Evolutionary conservation across 2,329 filamentous ascomycete species (phyloP), one percentile per base, ranked within the genome.

Genomic region (Colletotrichum sp.): DNA sequence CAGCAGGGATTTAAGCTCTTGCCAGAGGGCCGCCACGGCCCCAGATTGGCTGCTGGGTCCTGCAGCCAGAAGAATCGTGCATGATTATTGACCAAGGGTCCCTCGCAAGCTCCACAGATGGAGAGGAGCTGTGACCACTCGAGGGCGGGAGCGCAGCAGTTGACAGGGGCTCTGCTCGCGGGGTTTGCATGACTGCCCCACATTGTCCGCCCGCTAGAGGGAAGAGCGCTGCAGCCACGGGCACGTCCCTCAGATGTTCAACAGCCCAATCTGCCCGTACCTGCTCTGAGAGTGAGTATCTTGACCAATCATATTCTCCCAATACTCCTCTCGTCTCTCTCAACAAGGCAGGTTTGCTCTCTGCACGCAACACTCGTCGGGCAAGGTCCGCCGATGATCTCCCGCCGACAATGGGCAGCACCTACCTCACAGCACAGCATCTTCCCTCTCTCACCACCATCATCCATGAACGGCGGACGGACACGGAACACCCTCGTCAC

Each of bases 41-140:
- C 80, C 78, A 82, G 84, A 86, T 86, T 86, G 84, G 84, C 80
- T 82, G 77, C 73, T 77, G 62, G 70, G 75, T 64, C 67, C 57
- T 73, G 68, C 34, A 62, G 43, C 24, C 68, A 43, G 61, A 15
- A 66, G 79, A 78, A 81, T 82, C 77, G 78, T 77, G 78, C 81
- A 81, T 76, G 77, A 78, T 76, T 69, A 75, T 78, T 78, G 74
- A 71, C 77, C 78, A 74, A 76, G 77, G 65, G 72, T 59, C 75
- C 55, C 66, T 69, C 72, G 76, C 75, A 76, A 76, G 75, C 54
- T 21, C 43, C 21, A 21, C 21, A 24, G 12, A 21, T 16, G 61
- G 57, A 16, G 18, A 7, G 8, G 57, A 75, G 76, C 76, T 76
- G 66, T 64, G 72, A 57, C 76, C 74, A 76, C 65, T 76, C 1